These are phyloP conservation scores for Rhodotorula sphaerocarpa DNA, from an alignment of 768 basidiomycete genomes.

Conservation along the genomic window DNA sequence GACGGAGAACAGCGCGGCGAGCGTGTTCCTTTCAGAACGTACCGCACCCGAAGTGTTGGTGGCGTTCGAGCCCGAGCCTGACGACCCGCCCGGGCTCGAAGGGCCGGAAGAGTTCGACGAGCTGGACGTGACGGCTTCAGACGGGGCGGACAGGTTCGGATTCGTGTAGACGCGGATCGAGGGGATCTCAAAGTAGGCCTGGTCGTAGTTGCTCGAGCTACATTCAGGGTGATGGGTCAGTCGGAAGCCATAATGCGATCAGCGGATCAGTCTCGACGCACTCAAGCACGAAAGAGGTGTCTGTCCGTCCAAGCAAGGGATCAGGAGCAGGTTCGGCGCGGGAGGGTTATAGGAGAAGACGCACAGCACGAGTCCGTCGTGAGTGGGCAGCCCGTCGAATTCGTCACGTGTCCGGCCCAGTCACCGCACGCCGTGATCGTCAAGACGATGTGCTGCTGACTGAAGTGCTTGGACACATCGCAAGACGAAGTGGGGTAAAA, in stretches of 20 bases:
- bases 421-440: conserved; percentile 35
- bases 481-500: conserved; percentile 49
- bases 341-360: too few relatives aligned
- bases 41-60: too few relatives aligned
- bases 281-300: conserved; percentile 57
- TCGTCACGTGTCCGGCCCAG: conserved; percentile 47
- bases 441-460: conserved; percentile 39
- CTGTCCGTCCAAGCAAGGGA: too few relatives aligned
- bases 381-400: conserved; percentile 54
- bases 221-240: not conserved
- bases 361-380: conserved; percentile 46
- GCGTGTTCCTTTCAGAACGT: too few relatives aligned
- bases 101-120: too few relatives aligned
- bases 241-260: not conserved
- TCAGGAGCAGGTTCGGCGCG: too few relatives aligned
- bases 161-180: conserved; percentile 52
- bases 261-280: not conserved
- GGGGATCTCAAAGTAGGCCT: conserved; percentile 65
- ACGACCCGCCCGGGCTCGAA: not conserved
- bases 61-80: not conserved
- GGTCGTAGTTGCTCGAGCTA: conserved; percentile 52
- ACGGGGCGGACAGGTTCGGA: conserved; percentile 2
- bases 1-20: too few relatives aligned
- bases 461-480: conserved; percentile 42
- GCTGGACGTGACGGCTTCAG: not conserved